Evolutionary conservation across 73 alveolate species (phyloP).

Genomic region (Tetrahymena elliotti): DNA sequence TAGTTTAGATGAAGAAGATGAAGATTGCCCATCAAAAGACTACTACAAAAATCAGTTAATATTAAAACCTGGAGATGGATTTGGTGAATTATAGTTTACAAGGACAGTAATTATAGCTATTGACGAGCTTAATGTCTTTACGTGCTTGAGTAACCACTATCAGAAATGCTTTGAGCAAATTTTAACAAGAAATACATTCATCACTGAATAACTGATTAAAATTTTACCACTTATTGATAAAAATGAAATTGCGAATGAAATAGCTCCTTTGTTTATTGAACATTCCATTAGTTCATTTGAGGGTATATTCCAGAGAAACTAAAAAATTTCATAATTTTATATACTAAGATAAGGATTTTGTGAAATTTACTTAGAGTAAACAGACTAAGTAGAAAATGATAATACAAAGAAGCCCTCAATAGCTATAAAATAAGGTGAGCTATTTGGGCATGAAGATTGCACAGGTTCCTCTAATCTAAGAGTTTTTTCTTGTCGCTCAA

Average conservation of each 20-base stretch:
- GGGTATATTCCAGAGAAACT: background rate
- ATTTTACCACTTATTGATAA: background rate
- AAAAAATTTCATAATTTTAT: background rate
- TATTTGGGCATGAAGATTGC: background rate
- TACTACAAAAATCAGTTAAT: background rate
- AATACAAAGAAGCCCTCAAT: background rate
- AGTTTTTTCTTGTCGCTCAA: background rate
- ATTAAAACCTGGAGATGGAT: background rate
- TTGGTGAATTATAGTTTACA: background rate
- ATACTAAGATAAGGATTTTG: background rate
- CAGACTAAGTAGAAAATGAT: background rate
- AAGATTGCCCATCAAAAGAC: background rate
- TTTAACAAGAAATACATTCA: background rate
- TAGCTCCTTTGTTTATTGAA: background rate
- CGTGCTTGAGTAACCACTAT: background rate
- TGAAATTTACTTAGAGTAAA: background rate
- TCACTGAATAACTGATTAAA: background rate
- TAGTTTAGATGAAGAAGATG: background rate
- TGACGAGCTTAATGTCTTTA: background rate
- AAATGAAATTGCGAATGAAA: background rate
- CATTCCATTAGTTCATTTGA: background rate
- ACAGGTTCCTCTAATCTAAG: background rate
- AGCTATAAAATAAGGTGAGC: background rate
- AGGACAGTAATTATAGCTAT: background rate
- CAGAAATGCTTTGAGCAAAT: background rate